Base-by-base conservation (phyloP, 2,329 filamentous ascomycete genomes). In the Endocalyx cinctus region DNA sequence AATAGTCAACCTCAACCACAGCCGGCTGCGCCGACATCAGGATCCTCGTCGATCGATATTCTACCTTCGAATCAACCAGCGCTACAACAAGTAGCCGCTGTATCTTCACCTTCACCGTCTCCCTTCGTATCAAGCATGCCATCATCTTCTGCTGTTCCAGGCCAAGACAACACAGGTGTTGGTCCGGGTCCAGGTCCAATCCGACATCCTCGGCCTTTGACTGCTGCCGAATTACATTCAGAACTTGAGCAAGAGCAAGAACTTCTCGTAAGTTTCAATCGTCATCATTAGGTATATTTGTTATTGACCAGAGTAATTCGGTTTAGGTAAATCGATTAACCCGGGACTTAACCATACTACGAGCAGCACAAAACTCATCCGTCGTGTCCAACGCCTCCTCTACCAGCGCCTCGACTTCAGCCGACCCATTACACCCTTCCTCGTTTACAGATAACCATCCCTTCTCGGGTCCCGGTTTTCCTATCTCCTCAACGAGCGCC, bases 171-270 rank as follows among this genome's bases (percentile, higher is more conserved):
- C 37, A 59, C 66, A 1, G 69, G 65, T 11, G 69, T 76, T 28
- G 70, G 68, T 17, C 55, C 66, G 19, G 79, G 78, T 0, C 77
- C 78, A 35, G 85, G 84, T 0, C 89, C 90, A 4, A 64, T 94
- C 50, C 78, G 90, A 42, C 89, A 95, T 58, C 89, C 90, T 5
- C 77, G 87, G 22, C 89, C 89, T 4, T 66, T 96, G 57, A 96
- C 90, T 0, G 82, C 87, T 2, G 84, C 87, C 4, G 90, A 97
- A 59, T 71, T 97, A 41, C 88, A 96, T 59, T 71, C 85, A 39
- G 79, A 95, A 64, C 71, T 96, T 17, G 90, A 97, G 62, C 92
- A 94, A 60, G 90, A 97, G 57, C 89, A 97, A 51, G 90, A 97
- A 61, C 86, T 88, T 22, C 83, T 96, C 51, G 89, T 92, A 71